A percentile compares a stretch with the other conserved stretches of the same genome.
These are phyloP conservation scores for Pseudofabraea citricarpa DNA, from an alignment of 2,329 filamentous ascomycete species.

Conservation along the genomic window DNA sequence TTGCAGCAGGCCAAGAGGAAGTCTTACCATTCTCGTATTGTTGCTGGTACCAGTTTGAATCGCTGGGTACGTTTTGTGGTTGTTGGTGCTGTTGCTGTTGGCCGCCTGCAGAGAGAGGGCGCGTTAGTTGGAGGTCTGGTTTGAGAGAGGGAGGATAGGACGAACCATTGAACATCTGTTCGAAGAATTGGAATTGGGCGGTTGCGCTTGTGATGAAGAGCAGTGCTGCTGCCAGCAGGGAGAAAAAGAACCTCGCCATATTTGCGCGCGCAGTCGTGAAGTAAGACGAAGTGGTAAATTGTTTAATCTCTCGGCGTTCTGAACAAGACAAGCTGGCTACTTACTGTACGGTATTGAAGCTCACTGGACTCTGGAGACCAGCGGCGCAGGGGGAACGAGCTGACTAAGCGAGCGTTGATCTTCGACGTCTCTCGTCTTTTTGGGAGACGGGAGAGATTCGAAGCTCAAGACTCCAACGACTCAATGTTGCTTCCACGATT, in stretches of 20 bases:
- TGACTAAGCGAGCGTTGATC: too few relatives aligned
- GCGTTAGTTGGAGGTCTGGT: constrained; percentile 59
- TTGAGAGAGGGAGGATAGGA: constrained; percentile 58
- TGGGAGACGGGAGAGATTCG: too few relatives aligned
- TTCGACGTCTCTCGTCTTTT: too few relatives aligned
- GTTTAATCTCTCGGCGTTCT: too few relatives aligned
- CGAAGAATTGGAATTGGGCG: constrained; percentile 95
- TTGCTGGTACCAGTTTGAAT: constrained; percentile 73
- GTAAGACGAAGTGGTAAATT: constrained; percentile 4
- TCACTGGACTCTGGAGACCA: constrained; percentile 7
- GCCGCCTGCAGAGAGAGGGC: constrained; percentile 7
- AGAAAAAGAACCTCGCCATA: constrained; percentile 24
- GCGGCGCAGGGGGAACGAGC: background rate
- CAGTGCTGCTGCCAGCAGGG: constrained; percentile 42
- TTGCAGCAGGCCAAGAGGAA: background rate
- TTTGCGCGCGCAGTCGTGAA: constrained; percentile 2
- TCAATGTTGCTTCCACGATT: constrained; percentile 40
- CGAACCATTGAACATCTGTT: constrained; percentile 84
- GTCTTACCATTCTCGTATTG: constrained; percentile 61
- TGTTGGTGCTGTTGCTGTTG: constrained; percentile 48
- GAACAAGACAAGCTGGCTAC: too few relatives aligned
- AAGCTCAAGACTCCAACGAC: constrained; percentile 14
- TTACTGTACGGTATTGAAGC: too few relatives aligned
- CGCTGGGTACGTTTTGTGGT: constrained; percentile 77
- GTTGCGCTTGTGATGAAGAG: constrained; percentile 53